These are phyloP conservation scores for Nepenthes alata DNA, from an alignment of 179 eudicot genomes.

Conservation along the genomic window DNA sequence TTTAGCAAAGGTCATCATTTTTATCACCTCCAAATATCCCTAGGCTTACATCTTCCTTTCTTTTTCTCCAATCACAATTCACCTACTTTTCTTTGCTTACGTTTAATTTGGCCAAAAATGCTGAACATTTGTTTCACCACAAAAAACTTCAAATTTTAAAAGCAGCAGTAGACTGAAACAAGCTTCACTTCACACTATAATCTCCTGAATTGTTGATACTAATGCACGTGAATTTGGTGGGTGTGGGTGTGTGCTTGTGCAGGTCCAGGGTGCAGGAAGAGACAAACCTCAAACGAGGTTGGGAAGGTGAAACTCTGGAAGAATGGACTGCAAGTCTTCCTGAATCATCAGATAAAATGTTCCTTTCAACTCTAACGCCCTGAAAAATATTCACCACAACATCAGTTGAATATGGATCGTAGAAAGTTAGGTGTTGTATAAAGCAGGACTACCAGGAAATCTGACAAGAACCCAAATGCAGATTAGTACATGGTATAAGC, in stretches of 20 bases:
- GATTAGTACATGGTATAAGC: too few species aligned
- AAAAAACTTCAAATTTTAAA: too few species aligned
- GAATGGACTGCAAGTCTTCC: slow-evolving; percentile 72
- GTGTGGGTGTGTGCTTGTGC: neutral
- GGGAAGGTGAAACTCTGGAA: slow-evolving; percentile 59
- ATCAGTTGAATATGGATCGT: neutral
- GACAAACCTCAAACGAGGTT: slow-evolving; percentile 49
- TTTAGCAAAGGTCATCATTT: too few species aligned
- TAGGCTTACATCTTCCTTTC: too few species aligned
- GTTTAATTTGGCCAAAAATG: neutral
- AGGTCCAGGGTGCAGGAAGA: neutral
- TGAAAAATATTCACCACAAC: slow-evolving; percentile 16
- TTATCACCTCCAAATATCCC: too few species aligned
- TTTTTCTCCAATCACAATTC: neutral
- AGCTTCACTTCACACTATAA: neutral
- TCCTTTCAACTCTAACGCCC: slow-evolving; percentile 52
- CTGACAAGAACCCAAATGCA: neutral
- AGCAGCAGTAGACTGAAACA: too few species aligned
- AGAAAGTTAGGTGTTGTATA: neutral
- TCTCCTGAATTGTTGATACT: neutral
- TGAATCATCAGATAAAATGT: slow-evolving; percentile 37
- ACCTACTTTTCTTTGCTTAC: neutral
- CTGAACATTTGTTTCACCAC: too few species aligned
- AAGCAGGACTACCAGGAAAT: neutral
- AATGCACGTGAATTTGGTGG: neutral